Percentiles rank a stretch among this genome's conserved stretches.
Conservation (phyloP, 1,284 basidiomycete species). For the Volvariella surrecta region DNA sequence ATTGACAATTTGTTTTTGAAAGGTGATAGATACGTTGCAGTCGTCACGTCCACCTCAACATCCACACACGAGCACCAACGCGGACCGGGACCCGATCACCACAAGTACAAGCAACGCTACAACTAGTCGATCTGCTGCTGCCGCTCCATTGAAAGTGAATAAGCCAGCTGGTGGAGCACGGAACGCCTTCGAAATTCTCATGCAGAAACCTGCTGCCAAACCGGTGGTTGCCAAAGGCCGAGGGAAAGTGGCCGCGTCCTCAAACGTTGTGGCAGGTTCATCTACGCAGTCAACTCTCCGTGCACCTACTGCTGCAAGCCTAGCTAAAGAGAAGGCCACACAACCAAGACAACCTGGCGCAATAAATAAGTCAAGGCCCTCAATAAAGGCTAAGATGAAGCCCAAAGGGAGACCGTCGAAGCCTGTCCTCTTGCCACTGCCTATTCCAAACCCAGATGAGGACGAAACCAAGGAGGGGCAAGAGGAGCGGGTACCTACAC, state of each 20-base stretch:
- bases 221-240: slow-evolving; percentile 2
- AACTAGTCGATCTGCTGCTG: slow-evolving; percentile 19
- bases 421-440: slow-evolving; percentile 11
- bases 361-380: slow-evolving; percentile 2
- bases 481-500: slow-evolving; percentile 5
- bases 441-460: slow-evolving; percentile 15
- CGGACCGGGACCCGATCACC: slow-evolving; percentile 19
- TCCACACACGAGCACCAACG: no score
- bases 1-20: no score
- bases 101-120: slow-evolving; percentile 24
- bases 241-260: slow-evolving; percentile 2
- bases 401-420: slow-evolving; percentile 22
- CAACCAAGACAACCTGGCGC: background rate
- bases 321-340: background rate
- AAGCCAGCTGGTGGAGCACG: background rate
- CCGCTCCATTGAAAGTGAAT: slow-evolving; percentile 4
- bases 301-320: background rate
- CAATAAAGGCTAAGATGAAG: slow-evolving; percentile 12
- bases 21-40: no score
- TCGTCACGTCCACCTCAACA: no score
- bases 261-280: background rate
- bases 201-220: slow-evolving; percentile 6
- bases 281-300: background rate
- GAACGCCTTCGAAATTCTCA: slow-evolving; percentile 5
- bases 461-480: slow-evolving; percentile 13